Evolutionary conservation across 148 eudicot species (phyloP), one percentile per base, ranked within the genome.

Genomic region (Dianthus caryophyllus): DNA sequence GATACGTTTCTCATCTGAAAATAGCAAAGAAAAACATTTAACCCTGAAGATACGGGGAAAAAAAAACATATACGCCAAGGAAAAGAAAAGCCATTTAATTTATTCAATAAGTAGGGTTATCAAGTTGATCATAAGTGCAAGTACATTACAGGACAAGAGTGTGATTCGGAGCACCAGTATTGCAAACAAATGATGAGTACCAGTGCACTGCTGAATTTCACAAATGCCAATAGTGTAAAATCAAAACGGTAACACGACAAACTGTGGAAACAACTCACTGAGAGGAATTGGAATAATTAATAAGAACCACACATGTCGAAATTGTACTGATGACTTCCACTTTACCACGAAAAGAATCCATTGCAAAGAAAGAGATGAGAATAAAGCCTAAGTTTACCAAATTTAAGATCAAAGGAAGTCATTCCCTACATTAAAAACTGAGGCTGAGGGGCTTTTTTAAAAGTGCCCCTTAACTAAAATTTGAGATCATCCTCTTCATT

Each of bases 1-100:
- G 80, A 81, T 75, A 53, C 64, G 69, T 93, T 93, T 76, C 85
- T 90, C 64, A 71, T 82, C 97, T 91, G 64, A 69, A 84, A 69
- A 71, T 25, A 41, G 68, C 41, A 53, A 53, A 47, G 52, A 60
- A 8, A 65, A 71, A 48, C 24, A 50, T 57, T 50, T 9, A 76
- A 26, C 31, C 48, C n/a, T n/a, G 50, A 21, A 31, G 61, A 56
- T 46, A 70, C 55, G 43, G 69, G 57, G 27, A 48, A 31, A 26
- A 64, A 18, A 9, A 46, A 36, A 56, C 41, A 43, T 16, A 10
- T 44, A 31, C 22, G 48, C 39, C 44, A 41, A 4, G 44, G 10
- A 5, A 68, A 10, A 64, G 13, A 6, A 47, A 33, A 18, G 26
- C 29, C 49, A 36, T 11, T 9, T 17, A 2, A 46, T 54, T 27